Conservation (phyloP, 106 monocot genomes). For the Dioscorea dumetorum region DNA sequence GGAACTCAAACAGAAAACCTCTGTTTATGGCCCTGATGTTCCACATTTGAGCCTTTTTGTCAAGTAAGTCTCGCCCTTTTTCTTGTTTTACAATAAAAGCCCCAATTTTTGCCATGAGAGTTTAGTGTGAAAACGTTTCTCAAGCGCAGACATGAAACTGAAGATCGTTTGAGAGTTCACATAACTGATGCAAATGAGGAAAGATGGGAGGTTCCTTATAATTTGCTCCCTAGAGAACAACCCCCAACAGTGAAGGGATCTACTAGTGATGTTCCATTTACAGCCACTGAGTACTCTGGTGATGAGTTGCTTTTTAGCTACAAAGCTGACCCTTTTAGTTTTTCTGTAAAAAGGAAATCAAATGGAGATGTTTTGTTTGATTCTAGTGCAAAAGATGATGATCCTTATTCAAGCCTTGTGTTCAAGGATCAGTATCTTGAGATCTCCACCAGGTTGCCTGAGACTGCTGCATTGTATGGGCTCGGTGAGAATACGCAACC, state of each 20-base stretch:
- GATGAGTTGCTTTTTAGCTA: slow-evolving; percentile 68
- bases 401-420: slow-evolving; percentile 34
- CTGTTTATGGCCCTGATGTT: slow-evolving; percentile 76
- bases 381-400: slow-evolving; percentile 23
- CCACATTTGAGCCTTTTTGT: slow-evolving; percentile 74
- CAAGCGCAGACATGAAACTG: slow-evolving; percentile 56
- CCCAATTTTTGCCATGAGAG: too few species aligned
- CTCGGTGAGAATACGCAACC: slow-evolving; percentile 97
- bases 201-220: slow-evolving; percentile 95
- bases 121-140: too few species aligned
- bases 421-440: slow-evolving; percentile 98
- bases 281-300: slow-evolving; percentile 40
- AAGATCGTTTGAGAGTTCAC: slow-evolving; percentile 66
- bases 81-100: neutral
- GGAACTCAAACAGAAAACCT: slow-evolving; percentile 62
- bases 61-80: slow-evolving; percentile 43
- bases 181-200: slow-evolving; percentile 73
- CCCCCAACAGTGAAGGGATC: slow-evolving; percentile 29
- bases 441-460: slow-evolving; percentile 60
- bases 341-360: slow-evolving; percentile 60
- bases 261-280: slow-evolving; percentile 6
- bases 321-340: slow-evolving; percentile 67
- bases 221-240: slow-evolving; percentile 61
- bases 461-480: slow-evolving; percentile 63
- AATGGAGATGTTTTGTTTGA: slow-evolving; percentile 65